phyloP scores from a whole-genome alignment of 2,329 filamentous ascomycete genomes.

The Talaromyces islandicus region DNA sequence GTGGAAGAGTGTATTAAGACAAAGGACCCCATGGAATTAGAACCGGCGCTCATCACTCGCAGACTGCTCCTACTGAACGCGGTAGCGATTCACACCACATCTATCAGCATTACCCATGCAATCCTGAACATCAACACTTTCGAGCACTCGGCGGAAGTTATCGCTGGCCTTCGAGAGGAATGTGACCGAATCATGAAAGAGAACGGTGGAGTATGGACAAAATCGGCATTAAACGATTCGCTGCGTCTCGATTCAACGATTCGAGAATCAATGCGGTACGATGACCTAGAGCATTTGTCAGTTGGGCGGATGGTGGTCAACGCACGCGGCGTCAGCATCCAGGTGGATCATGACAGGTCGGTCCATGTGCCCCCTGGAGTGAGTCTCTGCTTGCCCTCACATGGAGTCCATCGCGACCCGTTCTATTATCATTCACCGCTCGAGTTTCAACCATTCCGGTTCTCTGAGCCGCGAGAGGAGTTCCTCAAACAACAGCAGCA shows the following conservation, averaged over 20 bases:
- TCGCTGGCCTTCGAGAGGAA: background rate
- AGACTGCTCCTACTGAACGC: background rate
- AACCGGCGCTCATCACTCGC: background rate
- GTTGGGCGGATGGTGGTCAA: background rate
- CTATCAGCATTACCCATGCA: slow-evolving; percentile 1
- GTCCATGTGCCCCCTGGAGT: background rate
- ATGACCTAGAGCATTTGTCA: slow-evolving; percentile 1
- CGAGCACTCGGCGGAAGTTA: background rate
- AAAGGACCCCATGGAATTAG: background rate
- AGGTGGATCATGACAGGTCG: background rate
- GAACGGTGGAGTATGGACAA: background rate
- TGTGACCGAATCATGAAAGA: background rate
- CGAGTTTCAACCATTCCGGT: background rate
- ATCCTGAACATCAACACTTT: background rate
- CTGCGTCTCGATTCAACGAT: slow-evolving; percentile 1
- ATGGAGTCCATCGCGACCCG: background rate
- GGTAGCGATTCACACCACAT: slow-evolving; percentile 2
- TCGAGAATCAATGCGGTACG: slow-evolving; percentile 1
- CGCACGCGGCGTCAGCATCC: background rate
- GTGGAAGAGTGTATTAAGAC: slow-evolving; percentile 1
- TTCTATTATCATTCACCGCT: background rate
- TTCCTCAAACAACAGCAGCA: background rate
- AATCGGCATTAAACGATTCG: background rate
- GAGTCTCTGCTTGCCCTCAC: background rate
- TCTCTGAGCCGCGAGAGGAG: background rate